phyloP scores from a whole-genome alignment of 164 flowering plant genomes.

The Houttuynia cordata region DNA sequence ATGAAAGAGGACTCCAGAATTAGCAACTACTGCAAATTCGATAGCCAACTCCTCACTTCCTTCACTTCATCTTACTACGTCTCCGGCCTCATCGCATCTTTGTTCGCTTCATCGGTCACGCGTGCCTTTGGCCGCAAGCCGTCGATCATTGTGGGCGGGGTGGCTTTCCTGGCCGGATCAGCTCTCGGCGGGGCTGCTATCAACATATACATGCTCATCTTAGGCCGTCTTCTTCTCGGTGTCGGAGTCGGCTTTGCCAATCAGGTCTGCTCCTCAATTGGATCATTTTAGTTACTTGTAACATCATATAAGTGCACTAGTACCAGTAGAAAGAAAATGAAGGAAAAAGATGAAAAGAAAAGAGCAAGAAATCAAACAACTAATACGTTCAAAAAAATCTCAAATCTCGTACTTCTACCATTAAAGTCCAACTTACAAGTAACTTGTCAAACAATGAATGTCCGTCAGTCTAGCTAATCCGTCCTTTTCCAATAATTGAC shows the following conservation, averaged over 20 bases:
- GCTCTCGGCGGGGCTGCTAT: constrained; percentile 46
- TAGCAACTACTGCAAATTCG: constrained; percentile 62
- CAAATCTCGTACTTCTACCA: too few relatives aligned
- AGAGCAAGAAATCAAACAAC: too few relatives aligned
- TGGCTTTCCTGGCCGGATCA: constrained; percentile 43
- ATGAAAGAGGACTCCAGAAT: constrained; percentile 29
- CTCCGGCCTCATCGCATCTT: constrained; percentile 42
- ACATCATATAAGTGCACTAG: too few relatives aligned
- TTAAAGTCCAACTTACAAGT: too few relatives aligned
- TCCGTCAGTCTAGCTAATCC: too few relatives aligned
- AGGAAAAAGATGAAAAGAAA: too few relatives aligned
- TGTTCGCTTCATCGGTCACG: constrained; percentile 39
- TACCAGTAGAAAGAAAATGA: too few relatives aligned
- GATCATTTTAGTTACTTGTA: too few relatives aligned
- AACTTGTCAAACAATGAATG: too few relatives aligned
- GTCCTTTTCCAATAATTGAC: too few relatives aligned
- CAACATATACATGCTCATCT: constrained; percentile 41
- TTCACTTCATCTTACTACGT: constrained; percentile 66
- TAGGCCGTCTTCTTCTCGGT: constrained; percentile 61
- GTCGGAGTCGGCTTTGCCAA: constrained; percentile 68
- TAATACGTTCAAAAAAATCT: too few relatives aligned
- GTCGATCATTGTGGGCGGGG: constrained; percentile 43
- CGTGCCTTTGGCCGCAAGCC: constrained; percentile 41
- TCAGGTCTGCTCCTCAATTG: constrained; percentile 44
- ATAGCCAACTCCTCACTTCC: constrained; percentile 44